Evolutionary conservation across 2,329 filamentous ascomycete genomes (phyloP).

Genomic region (Alternaria ethzedia): DNA sequence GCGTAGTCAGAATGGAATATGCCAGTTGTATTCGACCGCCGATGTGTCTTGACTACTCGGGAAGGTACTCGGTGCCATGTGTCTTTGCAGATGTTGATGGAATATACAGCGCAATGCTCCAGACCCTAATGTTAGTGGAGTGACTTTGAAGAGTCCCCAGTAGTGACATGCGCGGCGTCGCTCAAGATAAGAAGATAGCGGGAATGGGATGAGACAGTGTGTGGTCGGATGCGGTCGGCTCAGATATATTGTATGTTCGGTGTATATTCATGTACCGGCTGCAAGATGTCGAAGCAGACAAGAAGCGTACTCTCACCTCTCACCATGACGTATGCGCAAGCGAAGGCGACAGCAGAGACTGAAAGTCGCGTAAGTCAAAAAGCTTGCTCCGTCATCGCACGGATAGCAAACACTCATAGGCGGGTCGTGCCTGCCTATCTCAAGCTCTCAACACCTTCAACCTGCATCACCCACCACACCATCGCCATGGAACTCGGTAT

Average conservation of each 20-base stretch:
- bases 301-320: background rate
- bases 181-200: background rate
- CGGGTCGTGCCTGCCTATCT: background rate
- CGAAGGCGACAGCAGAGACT: background rate
- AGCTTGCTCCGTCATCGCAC: background rate
- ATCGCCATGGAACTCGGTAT: background rate
- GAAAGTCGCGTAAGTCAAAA: background rate
- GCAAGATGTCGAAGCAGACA: background rate
- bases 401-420: background rate
- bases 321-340: background rate
- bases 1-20: background rate
- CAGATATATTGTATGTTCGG: background rate
- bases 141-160: background rate
- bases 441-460: background rate
- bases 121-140: background rate
- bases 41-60: background rate
- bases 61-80: background rate
- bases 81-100: background rate
- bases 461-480: background rate
- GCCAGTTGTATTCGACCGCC: background rate
- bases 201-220: background rate
- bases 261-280: background rate
- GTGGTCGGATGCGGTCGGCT: background rate
- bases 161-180: background rate
- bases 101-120: background rate